A percentile compares a stretch with the other conserved stretches of the same genome.
These are phyloP conservation scores for Fusarium albosuccineum DNA, from an alignment of 2,329 filamentous ascomycete genomes.

Conservation along the genomic window DNA sequence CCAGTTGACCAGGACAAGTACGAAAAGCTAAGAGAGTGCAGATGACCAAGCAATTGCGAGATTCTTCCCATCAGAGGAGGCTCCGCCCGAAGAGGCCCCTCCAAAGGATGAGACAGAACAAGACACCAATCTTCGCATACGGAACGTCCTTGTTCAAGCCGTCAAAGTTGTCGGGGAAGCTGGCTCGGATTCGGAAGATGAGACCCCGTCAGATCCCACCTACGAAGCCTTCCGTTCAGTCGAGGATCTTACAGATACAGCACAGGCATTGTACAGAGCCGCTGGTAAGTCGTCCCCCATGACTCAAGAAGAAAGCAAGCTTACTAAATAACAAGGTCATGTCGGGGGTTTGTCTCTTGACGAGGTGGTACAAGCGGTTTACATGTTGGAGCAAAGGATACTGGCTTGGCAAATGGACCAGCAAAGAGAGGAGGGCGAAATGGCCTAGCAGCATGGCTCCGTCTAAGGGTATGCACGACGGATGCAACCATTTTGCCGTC, in stretches of 20 bases:
- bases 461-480: neutral
- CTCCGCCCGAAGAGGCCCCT: slow-evolving; percentile 28
- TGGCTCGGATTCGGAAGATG: slow-evolving; percentile 10
- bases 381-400: slow-evolving; percentile 55
- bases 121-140: slow-evolving; percentile 42
- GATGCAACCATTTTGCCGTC: neutral
- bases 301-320: neutral
- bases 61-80: slow-evolving; percentile 53
- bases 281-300: slow-evolving; percentile 45
- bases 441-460: neutral
- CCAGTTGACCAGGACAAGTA: too few relatives aligned
- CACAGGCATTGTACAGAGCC: slow-evolving; percentile 50
- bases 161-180: slow-evolving; percentile 25
- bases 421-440: slow-evolving; percentile 7
- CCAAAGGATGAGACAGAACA: slow-evolving; percentile 42
- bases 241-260: slow-evolving; percentile 50
- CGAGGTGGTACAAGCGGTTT: slow-evolving; percentile 52
- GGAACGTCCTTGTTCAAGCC: slow-evolving; percentile 38
- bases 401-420: slow-evolving; percentile 49
- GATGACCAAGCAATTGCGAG: slow-evolving; percentile 47
- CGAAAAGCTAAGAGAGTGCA: slow-evolving; percentile 31
- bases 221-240: slow-evolving; percentile 51
- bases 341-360: slow-evolving; percentile 52
- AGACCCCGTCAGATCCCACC: slow-evolving; percentile 9
- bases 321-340: slow-evolving; percentile 44